Percentiles rank a stretch among this genome's conserved stretches.
Conservation (phyloP, 2,329 filamentous ascomycete genomes). For the Phyllachora maydis region DNA sequence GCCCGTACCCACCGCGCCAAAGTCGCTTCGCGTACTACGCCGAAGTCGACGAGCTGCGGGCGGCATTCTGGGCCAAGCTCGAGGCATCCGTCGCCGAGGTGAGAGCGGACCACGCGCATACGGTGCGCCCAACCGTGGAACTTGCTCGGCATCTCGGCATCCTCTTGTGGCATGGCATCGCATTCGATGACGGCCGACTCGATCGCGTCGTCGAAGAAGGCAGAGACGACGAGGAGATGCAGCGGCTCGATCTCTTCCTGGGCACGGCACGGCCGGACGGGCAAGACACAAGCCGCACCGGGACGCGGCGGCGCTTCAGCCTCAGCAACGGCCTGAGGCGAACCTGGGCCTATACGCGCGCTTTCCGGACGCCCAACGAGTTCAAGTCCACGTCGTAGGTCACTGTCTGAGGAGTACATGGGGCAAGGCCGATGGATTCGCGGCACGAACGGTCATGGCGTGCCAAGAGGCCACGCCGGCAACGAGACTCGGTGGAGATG, state of each 20-base stretch:
- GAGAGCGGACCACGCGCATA: conserved; percentile 5
- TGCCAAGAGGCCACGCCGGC: too few species aligned
- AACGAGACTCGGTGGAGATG: too few species aligned
- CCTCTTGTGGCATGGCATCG: conserved; percentile 41
- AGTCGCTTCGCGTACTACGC: conserved; percentile 21
- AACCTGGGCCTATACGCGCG: neutral
- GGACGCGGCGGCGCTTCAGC: neutral
- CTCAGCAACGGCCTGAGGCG: neutral
- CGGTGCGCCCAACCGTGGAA: conserved; percentile 15
- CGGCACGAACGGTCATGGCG: too few species aligned
- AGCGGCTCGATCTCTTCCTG: conserved; percentile 19
- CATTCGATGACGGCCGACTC: conserved; percentile 38
- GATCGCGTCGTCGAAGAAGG: conserved; percentile 32
- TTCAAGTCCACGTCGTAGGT: too few species aligned
- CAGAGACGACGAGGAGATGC: conserved; percentile 29
- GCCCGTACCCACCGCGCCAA: conserved; percentile 3
- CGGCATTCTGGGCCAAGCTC: conserved; percentile 26
- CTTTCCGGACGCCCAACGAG: too few species aligned
- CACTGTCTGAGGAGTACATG: too few species aligned
- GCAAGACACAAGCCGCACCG: too few species aligned
- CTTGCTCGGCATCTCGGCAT: conserved; percentile 29
- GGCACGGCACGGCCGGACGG: neutral
- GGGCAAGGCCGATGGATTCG: too few species aligned
- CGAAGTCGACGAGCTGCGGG: conserved; percentile 18
- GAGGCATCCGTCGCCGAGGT: conserved; percentile 14